Base-by-base conservation (phyloP, 768 basidiomycete genomes). In the Lentinula aciculospora region DNA sequence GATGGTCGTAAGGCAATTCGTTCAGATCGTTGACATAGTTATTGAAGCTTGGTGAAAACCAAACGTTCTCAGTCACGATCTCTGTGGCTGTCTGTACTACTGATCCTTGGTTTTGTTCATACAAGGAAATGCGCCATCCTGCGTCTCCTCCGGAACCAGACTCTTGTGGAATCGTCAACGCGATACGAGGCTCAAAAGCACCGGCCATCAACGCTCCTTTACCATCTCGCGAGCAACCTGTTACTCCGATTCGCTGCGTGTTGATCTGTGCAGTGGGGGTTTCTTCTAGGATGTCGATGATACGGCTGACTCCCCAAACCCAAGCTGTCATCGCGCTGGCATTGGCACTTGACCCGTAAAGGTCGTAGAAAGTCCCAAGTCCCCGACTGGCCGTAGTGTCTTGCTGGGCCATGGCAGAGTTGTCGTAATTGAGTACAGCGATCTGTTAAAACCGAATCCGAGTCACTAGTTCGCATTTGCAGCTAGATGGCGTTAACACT, bases 1-100 rank as follows among this genome's bases (percentile, higher is more conserved):
- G 82, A 68, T 85, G 83, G 69, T 85, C 83, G 67, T 76, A 77
- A 10, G 82, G 81, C n/a, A 85, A 76, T 53, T 61, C 65, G 63
- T 68, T 66, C 29, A 83, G 70, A 40, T 70, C 67, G 67, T 73
- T 76, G 6, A 76, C 77, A 68, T 73, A 83, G 56, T 71, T 68
- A 55, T 76, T 68, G 68, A 83, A 83, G 53, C 64, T 66, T 17
- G 74, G 69, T 28, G 79, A 79, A 76, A 83, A 81, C 82, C 83
- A 85, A 31, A 82, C 81, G 66, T 85, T 83, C 71, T 85, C 82
- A 40, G 68, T 68, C 56, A 85, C 77, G 62, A 85, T 85, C 66
- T 85, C 78, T 4, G 74, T 72, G 3, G 82, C 81, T 5, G 80
- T 81, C 68, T 85, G 83, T 2, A 79, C 79, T 49, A 61, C 61